These are phyloP conservation scores for Colletotrichum lindemuthianum DNA, from an alignment of 2,329 filamentous ascomycete genomes.

Conservation along the genomic window DNA sequence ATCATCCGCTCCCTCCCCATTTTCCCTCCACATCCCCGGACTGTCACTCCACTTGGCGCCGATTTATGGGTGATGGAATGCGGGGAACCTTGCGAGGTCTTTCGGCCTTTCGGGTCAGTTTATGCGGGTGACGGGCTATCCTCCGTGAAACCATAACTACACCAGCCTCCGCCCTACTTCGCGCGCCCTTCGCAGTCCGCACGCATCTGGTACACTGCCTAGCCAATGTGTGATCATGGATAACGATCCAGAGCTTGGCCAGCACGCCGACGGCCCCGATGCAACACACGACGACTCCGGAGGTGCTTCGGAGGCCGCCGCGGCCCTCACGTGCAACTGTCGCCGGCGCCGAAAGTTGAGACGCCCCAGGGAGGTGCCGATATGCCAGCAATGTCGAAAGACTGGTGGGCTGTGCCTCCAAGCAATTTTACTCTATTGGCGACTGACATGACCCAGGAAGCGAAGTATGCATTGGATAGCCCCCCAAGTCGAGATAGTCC, in stretches of 20 bases:
- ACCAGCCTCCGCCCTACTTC: constrained; percentile 24
- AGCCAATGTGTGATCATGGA: constrained; percentile 16
- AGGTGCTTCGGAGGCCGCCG: constrained; percentile 60
- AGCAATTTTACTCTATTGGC: background rate
- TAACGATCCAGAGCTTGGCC: constrained; percentile 13
- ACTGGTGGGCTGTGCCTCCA: constrained; percentile 9
- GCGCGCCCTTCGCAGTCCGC: background rate
- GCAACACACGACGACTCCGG: constrained; percentile 42
- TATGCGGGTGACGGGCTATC: constrained; percentile 8
- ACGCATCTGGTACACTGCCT: background rate
- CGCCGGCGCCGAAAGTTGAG: constrained; percentile 29
- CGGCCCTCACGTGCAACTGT: constrained; percentile 38
- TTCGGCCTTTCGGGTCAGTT: constrained; percentile 15
- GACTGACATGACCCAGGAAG: constrained; percentile 18
- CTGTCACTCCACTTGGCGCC: background rate
- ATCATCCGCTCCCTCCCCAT: background rate
- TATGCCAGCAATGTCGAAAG: constrained; percentile 31
- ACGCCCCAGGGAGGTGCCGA: constrained; percentile 24
- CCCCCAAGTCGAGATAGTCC: background rate
- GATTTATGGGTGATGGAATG: constrained; percentile 1
- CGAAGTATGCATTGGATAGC: constrained; percentile 11
- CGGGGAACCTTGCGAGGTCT: background rate
- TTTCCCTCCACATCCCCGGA: constrained; percentile 7
- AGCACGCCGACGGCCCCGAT: constrained; percentile 39
- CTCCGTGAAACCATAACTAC: constrained; percentile 18